Base-by-base conservation (phyloP, 1,284 basidiomycete genomes). In the Chalciporus piperatoides region DNA sequence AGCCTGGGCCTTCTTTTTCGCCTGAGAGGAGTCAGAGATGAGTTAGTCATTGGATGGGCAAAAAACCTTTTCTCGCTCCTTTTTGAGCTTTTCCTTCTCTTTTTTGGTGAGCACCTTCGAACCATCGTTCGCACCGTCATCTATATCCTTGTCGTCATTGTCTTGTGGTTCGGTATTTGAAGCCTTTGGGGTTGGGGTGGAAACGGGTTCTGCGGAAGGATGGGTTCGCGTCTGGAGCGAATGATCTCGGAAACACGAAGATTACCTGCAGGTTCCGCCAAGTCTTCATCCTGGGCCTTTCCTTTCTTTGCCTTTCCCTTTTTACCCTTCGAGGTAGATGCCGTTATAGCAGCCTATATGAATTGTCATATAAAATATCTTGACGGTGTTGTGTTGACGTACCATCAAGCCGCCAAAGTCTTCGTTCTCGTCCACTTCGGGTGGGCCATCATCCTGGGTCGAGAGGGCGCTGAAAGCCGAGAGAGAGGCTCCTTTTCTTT, bases 1-100 rank as follows among this genome's bases (percentile, higher is more conserved):
- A 14, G 87, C 87, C 68, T 94, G 91, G 9, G 89, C 91, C 68
- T 96, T 96, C 76, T 96, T 97, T 78, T 94, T 96, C 0, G 90
- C 92, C 91, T 94, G 63, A 4, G 40, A 41, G 21, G 51, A 45
- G 49, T 49, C 53, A 57, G 48, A 33, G 25, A 32, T 48, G 37
- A 51, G 40, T 19, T 8, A 32, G 40, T 42, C 27, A 23, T 23
- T 49, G 41, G 39, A 9, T 44, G 41, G 39, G 9, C 46, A 48
- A 49, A 65, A 30, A 44, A 85, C 91, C 84, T 95, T 95, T 73
- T 96, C 92, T 51, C 82, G 81, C 71, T 96, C 93, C 70, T 96
- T 96, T 81, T 96, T 96, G 53, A 94, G 73, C 63, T 85, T 87
- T 67, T 96, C 91, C 72, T 96, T 96, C 75, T 94, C 90, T 69